These are phyloP conservation scores for Rhynchosporium agropyri DNA, from an alignment of 2,329 filamentous ascomycete genomes.

Conservation along the genomic window DNA sequence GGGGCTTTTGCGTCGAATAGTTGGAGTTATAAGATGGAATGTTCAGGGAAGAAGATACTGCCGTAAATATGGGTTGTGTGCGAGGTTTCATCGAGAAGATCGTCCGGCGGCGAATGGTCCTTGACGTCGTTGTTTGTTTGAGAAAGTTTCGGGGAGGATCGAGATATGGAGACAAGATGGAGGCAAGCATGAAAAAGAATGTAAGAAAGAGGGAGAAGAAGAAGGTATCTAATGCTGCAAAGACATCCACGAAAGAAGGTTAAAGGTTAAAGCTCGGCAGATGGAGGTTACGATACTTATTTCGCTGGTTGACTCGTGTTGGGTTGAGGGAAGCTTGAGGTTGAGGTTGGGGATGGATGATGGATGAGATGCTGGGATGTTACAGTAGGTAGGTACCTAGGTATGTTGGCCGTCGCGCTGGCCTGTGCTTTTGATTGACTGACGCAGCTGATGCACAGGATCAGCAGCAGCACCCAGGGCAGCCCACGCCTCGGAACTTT, in stretches of 20 bases:
- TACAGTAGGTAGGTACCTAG: too few species aligned
- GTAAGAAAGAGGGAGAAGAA: conserved; percentile 3
- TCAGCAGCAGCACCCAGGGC: too few species aligned
- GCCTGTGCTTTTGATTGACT: conserved; percentile 1
- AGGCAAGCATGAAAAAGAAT: conserved; percentile 12
- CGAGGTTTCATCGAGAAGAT: not conserved
- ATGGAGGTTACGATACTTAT: not conserved
- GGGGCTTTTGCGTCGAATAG: too few species aligned
- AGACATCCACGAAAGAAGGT: conserved; percentile 13
- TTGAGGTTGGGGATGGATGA: conserved; percentile 2
- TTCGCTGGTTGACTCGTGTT: conserved; percentile 21
- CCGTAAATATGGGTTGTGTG: not conserved
- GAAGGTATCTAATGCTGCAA: conserved; percentile 15
- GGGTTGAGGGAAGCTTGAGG: conserved; percentile 21
- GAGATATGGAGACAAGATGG: conserved; percentile 3
- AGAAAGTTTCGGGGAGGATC: conserved; percentile 3
- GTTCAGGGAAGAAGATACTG: conserved; percentile 2
- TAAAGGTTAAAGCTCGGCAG: conserved; percentile 1
- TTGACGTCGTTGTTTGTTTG: conserved; percentile 22
- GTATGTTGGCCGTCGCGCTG: not conserved
- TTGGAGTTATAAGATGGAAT: not conserved
- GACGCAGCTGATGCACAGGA: conserved; percentile 8
- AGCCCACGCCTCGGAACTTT: too few species aligned
- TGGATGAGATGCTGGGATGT: not conserved
- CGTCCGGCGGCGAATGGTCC: not conserved